These are phyloP conservation scores for Solanum ossicruentum DNA, from an alignment of 257 asterid genomes.

Conservation along the genomic window DNA sequence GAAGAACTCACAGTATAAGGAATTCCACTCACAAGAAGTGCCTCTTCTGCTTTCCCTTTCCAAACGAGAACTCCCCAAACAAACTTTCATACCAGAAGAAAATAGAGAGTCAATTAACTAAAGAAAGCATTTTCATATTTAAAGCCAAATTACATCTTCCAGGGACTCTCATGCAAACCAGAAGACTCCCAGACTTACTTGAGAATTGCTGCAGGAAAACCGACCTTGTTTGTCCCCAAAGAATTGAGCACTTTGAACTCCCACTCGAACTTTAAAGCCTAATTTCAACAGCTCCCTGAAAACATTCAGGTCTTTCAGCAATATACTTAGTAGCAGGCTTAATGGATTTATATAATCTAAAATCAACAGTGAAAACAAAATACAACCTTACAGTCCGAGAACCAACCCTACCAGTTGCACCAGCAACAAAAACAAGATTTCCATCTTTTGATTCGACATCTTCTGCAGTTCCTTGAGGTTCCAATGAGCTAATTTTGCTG, in stretches of 20 bases:
- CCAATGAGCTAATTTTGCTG: conserved; percentile 30
- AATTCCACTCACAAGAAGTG: too few relatives aligned
- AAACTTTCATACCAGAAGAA: too few relatives aligned
- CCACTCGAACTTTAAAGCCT: conserved; percentile 78
- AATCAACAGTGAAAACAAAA: not conserved
- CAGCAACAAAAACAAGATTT: conserved; percentile 80
- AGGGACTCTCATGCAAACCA: too few relatives aligned
- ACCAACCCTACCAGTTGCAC: conserved; percentile 94
- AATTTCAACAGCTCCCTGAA: conserved; percentile 86
- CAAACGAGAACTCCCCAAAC: too few relatives aligned
- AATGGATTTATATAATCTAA: not conserved
- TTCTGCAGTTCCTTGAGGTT: conserved; percentile 30
- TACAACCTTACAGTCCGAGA: conserved; percentile 82
- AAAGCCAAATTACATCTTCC: too few relatives aligned
- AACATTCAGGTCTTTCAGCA: conserved; percentile 7
- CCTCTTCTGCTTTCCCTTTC: too few relatives aligned
- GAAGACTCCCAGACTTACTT: too few relatives aligned
- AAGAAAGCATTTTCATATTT: too few relatives aligned
- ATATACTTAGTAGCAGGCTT: not conserved
- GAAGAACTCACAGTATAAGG: too few relatives aligned
- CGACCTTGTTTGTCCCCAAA: too few relatives aligned
- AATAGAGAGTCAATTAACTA: too few relatives aligned
- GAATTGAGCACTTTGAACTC: conserved; percentile 43
- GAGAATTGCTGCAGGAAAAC: too few relatives aligned
- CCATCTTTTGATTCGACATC: conserved; percentile 34